Conservation (phyloP, 1,139 yeast species). For the Kurtzmaniella quercitrusa region DNA sequence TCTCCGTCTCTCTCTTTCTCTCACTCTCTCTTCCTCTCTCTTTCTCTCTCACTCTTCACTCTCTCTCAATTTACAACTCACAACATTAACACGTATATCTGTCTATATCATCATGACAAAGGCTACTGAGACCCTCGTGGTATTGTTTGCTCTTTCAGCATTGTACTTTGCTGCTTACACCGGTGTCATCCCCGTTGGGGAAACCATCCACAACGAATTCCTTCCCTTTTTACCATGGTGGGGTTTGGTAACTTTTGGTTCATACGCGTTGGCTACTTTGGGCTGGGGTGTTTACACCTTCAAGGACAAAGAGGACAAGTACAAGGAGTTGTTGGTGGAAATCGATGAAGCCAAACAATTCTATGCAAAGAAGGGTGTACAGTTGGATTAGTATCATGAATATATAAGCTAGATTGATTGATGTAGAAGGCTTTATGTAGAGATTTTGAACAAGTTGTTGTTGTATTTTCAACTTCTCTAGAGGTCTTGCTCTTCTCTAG, state of each 20-base stretch:
- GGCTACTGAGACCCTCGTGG: slow-evolving; percentile 58
- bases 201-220: slow-evolving; percentile 46
- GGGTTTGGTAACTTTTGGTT: slow-evolving; percentile 66
- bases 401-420: no score
- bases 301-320: slow-evolving; percentile 70
- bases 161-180: slow-evolving; percentile 51
- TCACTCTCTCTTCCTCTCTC: not conserved
- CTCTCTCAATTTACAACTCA: not conserved
- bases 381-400: slow-evolving; percentile 30
- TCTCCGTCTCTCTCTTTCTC: not conserved
- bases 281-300: slow-evolving; percentile 72
- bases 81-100: not conserved
- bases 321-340: slow-evolving; percentile 59
- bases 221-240: slow-evolving; percentile 70
- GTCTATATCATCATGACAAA: slow-evolving; percentile 48
- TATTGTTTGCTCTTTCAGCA: slow-evolving; percentile 44
- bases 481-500: no score
- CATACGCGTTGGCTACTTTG: slow-evolving; percentile 66
- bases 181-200: slow-evolving; percentile 57
- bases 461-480: no score
- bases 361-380: slow-evolving; percentile 54
- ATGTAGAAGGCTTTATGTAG: no score
- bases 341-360: slow-evolving; percentile 64
- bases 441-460: no score
- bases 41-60: not conserved